Base-by-base conservation (phyloP, 345 rosid genomes). In the Citrus hindsii region DNA sequence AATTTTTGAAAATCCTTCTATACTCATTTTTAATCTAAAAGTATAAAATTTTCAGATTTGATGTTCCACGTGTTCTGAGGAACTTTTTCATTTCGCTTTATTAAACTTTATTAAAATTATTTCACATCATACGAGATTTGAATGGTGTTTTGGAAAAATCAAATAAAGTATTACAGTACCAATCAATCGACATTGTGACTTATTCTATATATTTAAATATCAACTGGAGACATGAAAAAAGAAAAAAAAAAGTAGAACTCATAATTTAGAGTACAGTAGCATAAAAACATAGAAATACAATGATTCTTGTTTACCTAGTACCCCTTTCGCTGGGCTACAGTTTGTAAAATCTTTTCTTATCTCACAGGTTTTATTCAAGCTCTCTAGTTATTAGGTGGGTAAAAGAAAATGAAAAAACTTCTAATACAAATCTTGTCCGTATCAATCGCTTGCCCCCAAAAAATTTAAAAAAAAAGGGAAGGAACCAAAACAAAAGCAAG, bases 351-450 rank as follows among this genome's bases (percentile, higher is more conserved):
- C 9, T 9, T 37, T 14, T 51, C 72, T 64, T 24, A 8, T 63
- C 68, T 33, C 73, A 37, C 51, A 37, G 27, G 79, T 28, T 59
- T 77, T 75, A 79, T 82, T 77, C 75, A 68, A 61, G 65, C 78
- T 48, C 62, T 73, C 73, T 32, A n/a, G 1, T 19, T 19, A 18
- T 22, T 53, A 7, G 48, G n/a, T 24, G 37, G 28, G n/a, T 21
- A 32, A 51, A 59, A 37, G 10, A 7, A 38, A 70, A 37, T 30
- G 19, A 28, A 64, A 55, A 65, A n/a, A 27, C 66, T 27, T 19
- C 71, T 67, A 61, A 14, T n/a, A 67, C 2, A 58, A 59, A 69
- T 76, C 70, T 71, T 69, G 65, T 65, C 64, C 5, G 21, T 9
- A 66, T 21, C 59, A 40, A 61, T 3, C 3, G 1, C 62, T n/a